phyloP scores from a whole-genome alignment of 148 eudicot genomes.

The Fallopia convolvulus region DNA sequence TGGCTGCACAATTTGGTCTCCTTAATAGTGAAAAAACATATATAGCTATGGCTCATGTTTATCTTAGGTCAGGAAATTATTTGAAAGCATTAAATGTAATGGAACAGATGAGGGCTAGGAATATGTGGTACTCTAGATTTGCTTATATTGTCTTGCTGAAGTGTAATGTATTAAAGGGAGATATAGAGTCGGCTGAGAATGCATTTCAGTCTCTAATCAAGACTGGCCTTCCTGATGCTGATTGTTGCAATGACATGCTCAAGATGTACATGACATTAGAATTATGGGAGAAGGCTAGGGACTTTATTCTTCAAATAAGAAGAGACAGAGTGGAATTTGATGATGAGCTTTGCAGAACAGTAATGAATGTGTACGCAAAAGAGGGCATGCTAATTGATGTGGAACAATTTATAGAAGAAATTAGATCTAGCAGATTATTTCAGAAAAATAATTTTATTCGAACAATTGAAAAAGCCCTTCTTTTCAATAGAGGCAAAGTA shows the following conservation, averaged over 20 bases:
- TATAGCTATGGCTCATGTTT: slow-evolving; percentile 80
- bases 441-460: slow-evolving; percentile 34
- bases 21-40: slow-evolving; percentile 75
- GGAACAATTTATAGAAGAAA: slow-evolving; percentile 45
- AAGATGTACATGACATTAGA: slow-evolving; percentile 44
- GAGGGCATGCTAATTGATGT: slow-evolving; percentile 57
- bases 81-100: slow-evolving; percentile 51
- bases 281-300: slow-evolving; percentile 54
- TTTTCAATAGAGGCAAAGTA: slow-evolving; percentile 20
- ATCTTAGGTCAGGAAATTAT: slow-evolving; percentile 49
- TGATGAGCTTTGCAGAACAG: slow-evolving; percentile 51
- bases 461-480: slow-evolving; percentile 30
- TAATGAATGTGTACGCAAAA: slow-evolving; percentile 55
- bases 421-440: slow-evolving; percentile 22
- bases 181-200: slow-evolving; percentile 57
- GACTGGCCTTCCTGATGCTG: slow-evolving; percentile 54
- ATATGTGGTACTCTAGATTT: slow-evolving; percentile 52
- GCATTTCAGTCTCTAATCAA: slow-evolving; percentile 51
- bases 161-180: slow-evolving; percentile 59
- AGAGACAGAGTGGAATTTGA: slow-evolving; percentile 52
- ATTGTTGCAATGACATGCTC: slow-evolving; percentile 63
- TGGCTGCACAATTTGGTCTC: slow-evolving; percentile 53
- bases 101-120: slow-evolving; percentile 57
- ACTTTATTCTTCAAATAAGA: slow-evolving; percentile 43
- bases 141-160: slow-evolving; percentile 50